Conservation (phyloP, 257 asterid genomes). For the Solanum pennellii region DNA sequence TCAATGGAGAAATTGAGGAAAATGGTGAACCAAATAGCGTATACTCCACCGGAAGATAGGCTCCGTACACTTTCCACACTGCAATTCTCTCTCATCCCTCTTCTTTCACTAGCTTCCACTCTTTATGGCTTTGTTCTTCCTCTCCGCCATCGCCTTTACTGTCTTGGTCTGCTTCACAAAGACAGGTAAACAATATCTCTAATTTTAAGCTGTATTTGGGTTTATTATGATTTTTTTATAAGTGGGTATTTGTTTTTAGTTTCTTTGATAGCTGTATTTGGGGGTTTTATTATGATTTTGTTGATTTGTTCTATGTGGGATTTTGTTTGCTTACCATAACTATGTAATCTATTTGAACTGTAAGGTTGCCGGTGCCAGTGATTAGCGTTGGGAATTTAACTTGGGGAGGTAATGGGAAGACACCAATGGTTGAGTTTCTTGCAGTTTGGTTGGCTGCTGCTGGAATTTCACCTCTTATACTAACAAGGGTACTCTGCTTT, state of each 20-base stretch:
- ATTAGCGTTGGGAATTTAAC: slow-evolving; percentile 93
- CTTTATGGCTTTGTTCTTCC: slow-evolving; percentile 37
- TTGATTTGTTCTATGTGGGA: background rate
- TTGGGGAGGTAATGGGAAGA: slow-evolving; percentile 99
- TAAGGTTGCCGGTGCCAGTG: slow-evolving; percentile 77
- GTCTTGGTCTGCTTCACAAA: slow-evolving; percentile 22
- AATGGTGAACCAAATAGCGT: slow-evolving; percentile 59
- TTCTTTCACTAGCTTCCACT: slow-evolving; percentile 57
- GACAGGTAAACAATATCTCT: slow-evolving; percentile 28
- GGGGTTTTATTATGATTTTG: background rate
- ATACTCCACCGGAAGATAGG: slow-evolving; percentile 32
- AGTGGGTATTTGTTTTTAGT: background rate
- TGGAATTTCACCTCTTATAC: slow-evolving; percentile 68
- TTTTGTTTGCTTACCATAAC: background rate
- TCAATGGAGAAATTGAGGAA: slow-evolving; percentile 57
- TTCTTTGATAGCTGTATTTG: background rate
- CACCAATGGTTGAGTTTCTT: slow-evolving; percentile 91
- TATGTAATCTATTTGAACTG: background rate
- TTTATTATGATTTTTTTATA: background rate
- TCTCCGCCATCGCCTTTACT: slow-evolving; percentile 60
- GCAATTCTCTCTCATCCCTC: slow-evolving; percentile 61
- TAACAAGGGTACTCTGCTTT: slow-evolving; percentile 52
- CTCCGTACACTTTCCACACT: slow-evolving; percentile 30
- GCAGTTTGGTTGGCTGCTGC: slow-evolving; percentile 45
- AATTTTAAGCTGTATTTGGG: background rate